Conservation (phyloP, 164 flowering plant species). For the Chloranthus sessilifolius region DNA sequence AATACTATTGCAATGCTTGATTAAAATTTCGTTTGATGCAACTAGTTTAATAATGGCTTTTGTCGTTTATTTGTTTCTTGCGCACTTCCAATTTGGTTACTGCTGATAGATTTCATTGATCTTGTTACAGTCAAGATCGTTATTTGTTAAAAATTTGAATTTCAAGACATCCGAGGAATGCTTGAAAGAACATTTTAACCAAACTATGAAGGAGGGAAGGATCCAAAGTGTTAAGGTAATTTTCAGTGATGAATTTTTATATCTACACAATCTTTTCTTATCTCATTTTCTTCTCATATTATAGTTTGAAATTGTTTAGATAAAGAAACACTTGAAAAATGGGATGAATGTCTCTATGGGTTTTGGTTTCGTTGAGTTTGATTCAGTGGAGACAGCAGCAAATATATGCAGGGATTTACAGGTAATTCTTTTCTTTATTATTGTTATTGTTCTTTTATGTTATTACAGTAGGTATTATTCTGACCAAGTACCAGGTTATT, state of each 20-base stretch:
- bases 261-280: not conserved
- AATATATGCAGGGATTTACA: constrained; percentile 74
- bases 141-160: constrained; percentile 85
- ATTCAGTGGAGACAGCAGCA: constrained; percentile 76
- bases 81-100: constrained; percentile 1
- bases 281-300: constrained; percentile 8
- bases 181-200: constrained; percentile 62
- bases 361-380: constrained; percentile 90
- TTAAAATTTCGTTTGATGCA: too few species aligned
- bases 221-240: constrained; percentile 75
- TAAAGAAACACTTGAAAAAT: constrained; percentile 77
- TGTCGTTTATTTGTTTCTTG: not conserved
- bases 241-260: not conserved
- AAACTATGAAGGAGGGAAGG: constrained; percentile 60
- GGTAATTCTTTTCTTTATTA: constrained; percentile 33
- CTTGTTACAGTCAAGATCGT: constrained; percentile 69
- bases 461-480: not conserved
- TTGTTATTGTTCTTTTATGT: too few species aligned
- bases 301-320: constrained; percentile 30
- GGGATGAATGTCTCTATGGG: constrained; percentile 89
- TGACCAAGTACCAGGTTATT: not conserved
- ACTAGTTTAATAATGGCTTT: too few species aligned
- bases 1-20: too few species aligned
- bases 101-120: constrained; percentile 5
- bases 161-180: constrained; percentile 76